Evolutionary conservation across 2,329 filamentous ascomycete genomes (phyloP).

Genomic region (Epichloe bromicola): DNA sequence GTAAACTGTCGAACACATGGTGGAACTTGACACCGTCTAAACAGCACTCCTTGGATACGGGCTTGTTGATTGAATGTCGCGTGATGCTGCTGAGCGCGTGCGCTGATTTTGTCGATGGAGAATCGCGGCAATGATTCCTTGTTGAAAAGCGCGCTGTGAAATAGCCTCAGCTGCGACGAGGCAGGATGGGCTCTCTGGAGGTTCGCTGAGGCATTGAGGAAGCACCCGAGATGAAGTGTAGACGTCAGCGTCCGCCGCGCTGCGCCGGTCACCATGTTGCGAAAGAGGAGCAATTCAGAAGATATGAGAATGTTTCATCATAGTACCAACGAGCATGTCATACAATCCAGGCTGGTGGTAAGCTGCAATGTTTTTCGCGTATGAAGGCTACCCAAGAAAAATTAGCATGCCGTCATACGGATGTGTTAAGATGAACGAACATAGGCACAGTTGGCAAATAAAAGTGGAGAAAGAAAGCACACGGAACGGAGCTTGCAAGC

Average conservation of each 20-base stretch:
- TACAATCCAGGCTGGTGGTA: neutral
- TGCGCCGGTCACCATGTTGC: conserved; percentile 36
- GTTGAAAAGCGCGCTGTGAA: neutral
- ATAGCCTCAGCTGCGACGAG: conserved; percentile 4
- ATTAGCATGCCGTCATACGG: conserved; percentile 1
- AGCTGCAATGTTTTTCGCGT: neutral
- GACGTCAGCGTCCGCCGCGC: conserved; percentile 37
- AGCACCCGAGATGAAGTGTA: conserved; percentile 24
- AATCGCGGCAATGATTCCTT: neutral
- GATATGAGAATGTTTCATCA: conserved; percentile 17
- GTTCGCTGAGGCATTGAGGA: conserved; percentile 8
- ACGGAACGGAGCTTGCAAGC: too few relatives aligned
- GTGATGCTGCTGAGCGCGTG: neutral
- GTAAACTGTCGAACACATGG: conserved; percentile 18
- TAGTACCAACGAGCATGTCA: conserved; percentile 8
- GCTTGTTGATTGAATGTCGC: neutral
- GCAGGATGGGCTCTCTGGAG: conserved; percentile 10
- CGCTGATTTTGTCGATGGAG: neutral
- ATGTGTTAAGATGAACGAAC: neutral
- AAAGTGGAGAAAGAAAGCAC: neutral
- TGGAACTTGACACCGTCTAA: neutral
- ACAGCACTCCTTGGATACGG: neutral
- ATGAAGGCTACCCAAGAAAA: neutral
- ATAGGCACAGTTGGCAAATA: neutral
- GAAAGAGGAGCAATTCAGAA: conserved; percentile 9